These are phyloP conservation scores for Tylopilus sp. DNA, from an alignment of 1,284 basidiomycete species.

Conservation along the genomic window DNA sequence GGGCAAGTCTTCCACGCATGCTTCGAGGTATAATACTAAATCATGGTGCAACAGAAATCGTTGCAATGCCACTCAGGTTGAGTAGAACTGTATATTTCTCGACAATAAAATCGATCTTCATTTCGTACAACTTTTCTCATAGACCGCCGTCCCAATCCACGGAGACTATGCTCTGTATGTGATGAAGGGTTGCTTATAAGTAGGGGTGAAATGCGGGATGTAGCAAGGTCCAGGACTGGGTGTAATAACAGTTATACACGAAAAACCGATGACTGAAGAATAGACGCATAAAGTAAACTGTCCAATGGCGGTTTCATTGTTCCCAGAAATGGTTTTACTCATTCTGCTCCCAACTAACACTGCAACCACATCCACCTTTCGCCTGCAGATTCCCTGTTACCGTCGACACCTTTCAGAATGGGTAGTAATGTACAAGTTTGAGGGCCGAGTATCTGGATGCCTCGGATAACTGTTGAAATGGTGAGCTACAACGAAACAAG, in stretches of 20 bases:
- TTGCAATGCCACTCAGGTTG: no score
- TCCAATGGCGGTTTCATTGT: neutral
- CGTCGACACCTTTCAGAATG: conserved; percentile 78
- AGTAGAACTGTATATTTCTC: no score
- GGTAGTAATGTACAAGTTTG: conserved; percentile 71
- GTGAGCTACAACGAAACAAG: neutral
- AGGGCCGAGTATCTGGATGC: conserved; percentile 66
- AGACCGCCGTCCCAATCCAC: no score
- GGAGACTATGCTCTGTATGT: no score
- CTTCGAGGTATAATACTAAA: no score
- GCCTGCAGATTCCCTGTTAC: conserved; percentile 82
- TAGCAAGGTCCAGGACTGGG: neutral
- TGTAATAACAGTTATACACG: neutral
- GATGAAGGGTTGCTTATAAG: no score
- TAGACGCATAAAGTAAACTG: neutral
- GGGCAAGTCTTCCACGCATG: no score
- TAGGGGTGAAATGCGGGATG: no score
- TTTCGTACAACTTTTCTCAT: neutral
- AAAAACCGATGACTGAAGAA: neutral
- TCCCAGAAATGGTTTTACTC: neutral
- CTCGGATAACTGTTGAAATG: conserved; percentile 51
- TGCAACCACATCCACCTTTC: conserved; percentile 88
- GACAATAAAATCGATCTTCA: neutral
- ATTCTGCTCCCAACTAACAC: conserved; percentile 88
- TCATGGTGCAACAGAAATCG: no score